phyloP scores from a whole-genome alignment of 345 rosid species.

The Eucalyptus erythrocorys region DNA sequence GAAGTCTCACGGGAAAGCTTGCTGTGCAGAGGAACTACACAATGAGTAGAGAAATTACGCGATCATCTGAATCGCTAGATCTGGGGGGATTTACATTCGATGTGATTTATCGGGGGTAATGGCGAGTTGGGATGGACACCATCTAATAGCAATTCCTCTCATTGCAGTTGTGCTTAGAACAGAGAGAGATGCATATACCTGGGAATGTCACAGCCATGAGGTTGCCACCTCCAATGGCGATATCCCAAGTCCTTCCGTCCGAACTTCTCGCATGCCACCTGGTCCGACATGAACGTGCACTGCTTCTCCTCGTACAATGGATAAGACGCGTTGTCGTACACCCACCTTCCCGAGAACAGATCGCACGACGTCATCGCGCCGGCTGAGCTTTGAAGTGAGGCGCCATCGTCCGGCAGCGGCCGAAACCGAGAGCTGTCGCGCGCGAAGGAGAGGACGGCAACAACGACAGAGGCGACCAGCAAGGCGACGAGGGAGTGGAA shows the following conservation, averaged over 20 bases:
- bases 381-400: background rate
- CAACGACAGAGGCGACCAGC: slow-evolving; percentile 34
- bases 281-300: slow-evolving; percentile 67
- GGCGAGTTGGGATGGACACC: background rate
- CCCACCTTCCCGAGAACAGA: slow-evolving; percentile 73
- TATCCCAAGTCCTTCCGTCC: slow-evolving; percentile 63
- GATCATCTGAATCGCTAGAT: background rate
- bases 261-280: slow-evolving; percentile 73
- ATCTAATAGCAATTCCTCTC: background rate
- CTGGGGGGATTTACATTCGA: background rate
- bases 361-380: slow-evolving; percentile 15
- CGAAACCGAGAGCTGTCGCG: background rate
- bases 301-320: slow-evolving; percentile 74
- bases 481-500: slow-evolving; percentile 55
- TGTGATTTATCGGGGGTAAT: background rate
- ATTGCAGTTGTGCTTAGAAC: background rate
- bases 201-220: slow-evolving; percentile 72
- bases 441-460: slow-evolving; percentile 20
- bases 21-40: background rate
- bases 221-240: slow-evolving; percentile 88
- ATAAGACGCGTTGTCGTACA: slow-evolving; percentile 48
- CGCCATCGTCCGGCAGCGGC: background rate
- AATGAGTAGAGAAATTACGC: background rate
- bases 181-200: slow-evolving; percentile 25
- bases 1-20: background rate